Conservation (phyloP, 208 protist species). For the Naegleria fowleri region DNA sequence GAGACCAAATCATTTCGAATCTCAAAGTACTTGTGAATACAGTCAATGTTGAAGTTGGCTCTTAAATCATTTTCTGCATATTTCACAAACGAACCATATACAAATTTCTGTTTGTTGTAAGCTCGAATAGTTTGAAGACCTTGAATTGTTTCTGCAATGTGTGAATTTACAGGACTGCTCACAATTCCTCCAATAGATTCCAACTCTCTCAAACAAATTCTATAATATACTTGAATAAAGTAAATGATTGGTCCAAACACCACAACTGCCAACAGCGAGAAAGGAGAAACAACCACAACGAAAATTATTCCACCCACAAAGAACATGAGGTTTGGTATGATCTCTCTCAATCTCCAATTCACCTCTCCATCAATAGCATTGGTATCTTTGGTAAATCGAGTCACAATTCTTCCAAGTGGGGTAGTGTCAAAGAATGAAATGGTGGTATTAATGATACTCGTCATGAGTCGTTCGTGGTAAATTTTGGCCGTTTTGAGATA, state of each 20-base stretch:
- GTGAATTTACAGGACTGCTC: constrained; percentile 44
- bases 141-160: constrained; percentile 58
- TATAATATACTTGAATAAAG: constrained; percentile 11
- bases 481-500: neutral
- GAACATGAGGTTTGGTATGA: neutral
- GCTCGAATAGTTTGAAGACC: constrained; percentile 60
- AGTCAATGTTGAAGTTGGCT: neutral
- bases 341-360: neutral
- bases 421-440: constrained; percentile 61
- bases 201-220: constrained; percentile 17
- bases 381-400: constrained; percentile 57
- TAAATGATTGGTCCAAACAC: neutral
- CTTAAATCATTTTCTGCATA: neutral
- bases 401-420: constrained; percentile 58
- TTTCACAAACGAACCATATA: neutral
- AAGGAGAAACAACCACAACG: neutral
- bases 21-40: neutral
- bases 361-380: constrained; percentile 37
- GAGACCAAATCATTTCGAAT: constrained; percentile 8
- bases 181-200: constrained; percentile 18
- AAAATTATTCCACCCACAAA: neutral
- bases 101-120: constrained; percentile 33
- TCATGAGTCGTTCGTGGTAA: constrained; percentile 6
- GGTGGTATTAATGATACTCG: constrained; percentile 39
- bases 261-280: neutral